A percentile compares a stretch with the other conserved stretches of the same genome.
These are phyloP conservation scores for Coix lacrymajobi DNA, from an alignment of 176 grass and related monocot genomes.

Conservation along the genomic window DNA sequence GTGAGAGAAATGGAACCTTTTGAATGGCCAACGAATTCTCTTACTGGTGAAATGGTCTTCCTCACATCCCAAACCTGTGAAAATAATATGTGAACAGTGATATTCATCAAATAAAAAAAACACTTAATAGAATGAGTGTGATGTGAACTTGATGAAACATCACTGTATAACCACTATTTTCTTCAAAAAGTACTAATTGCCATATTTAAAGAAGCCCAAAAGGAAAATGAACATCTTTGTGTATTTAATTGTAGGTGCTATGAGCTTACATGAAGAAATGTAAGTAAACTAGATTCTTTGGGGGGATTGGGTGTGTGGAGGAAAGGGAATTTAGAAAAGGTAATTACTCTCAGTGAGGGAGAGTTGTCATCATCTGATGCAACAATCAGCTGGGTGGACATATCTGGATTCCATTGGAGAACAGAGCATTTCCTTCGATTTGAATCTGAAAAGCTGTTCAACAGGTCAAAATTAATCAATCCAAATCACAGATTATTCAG, in stretches of 20 bases:
- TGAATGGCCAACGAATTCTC: slow-evolving; percentile 92
- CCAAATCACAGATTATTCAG: not conserved
- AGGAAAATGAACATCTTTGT: not conserved
- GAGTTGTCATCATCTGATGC: slow-evolving; percentile 95
- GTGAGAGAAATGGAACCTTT: slow-evolving; percentile 66
- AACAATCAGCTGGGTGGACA: slow-evolving; percentile 90
- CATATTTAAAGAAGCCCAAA: not conserved
- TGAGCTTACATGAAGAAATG: not conserved
- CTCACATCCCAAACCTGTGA: slow-evolving; percentile 98
- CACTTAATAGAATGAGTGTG: not conserved
- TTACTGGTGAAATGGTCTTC: slow-evolving; percentile 93
- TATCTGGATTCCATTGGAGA: slow-evolving; percentile 96
- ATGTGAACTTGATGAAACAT: not conserved
- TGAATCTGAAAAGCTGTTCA: slow-evolving; percentile 86
- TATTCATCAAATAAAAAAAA: not conserved
- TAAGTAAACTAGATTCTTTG: not conserved
- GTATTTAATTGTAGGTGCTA: not conserved
- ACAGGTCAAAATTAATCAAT: slow-evolving; percentile 10
- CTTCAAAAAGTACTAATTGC: not conserved
- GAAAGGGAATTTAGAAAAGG: not conserved
- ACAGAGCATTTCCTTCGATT: slow-evolving; percentile 88
- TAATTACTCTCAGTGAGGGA: slow-evolving; percentile 86
- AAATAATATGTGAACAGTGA: slow-evolving; percentile 18
- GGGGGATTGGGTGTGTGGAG: not conserved
- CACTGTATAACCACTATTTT: not conserved